Evolutionary conservation across 2,329 filamentous ascomycete species (phyloP).

Genomic region (Septoria linicola): DNA sequence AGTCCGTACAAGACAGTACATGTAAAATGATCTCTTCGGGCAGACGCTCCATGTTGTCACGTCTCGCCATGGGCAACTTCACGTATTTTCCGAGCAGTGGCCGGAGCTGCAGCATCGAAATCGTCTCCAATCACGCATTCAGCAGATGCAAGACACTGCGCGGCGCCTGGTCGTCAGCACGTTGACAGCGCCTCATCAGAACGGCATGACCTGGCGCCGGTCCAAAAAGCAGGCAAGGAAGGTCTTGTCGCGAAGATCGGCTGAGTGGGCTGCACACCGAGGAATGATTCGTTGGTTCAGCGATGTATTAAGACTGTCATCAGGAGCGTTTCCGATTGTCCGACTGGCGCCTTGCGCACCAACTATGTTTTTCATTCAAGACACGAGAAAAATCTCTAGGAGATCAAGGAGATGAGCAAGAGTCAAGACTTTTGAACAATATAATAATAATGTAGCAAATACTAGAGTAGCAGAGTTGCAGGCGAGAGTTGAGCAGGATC

Average conservation of each 20-base stretch:
- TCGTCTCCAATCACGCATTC: neutral
- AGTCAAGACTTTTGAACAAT: too few species aligned
- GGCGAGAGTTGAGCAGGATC: too few species aligned
- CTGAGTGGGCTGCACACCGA: neutral
- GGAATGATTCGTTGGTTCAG: slow-evolving; percentile 1
- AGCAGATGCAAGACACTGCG: neutral
- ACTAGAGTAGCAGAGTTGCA: too few species aligned
- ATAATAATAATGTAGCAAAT: too few species aligned
- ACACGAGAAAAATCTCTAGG: too few species aligned
- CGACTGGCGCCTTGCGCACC: too few species aligned
- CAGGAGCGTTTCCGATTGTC: too few species aligned
- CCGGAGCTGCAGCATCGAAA: slow-evolving; percentile 5
- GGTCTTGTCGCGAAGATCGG: slow-evolving; percentile 7
- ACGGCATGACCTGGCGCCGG: neutral
- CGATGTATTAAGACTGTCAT: too few species aligned
- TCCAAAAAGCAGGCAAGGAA: slow-evolving; percentile 8
- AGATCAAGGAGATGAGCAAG: too few species aligned
- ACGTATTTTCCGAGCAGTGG: slow-evolving; percentile 10
- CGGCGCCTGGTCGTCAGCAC: neutral
- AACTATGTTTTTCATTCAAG: too few species aligned
- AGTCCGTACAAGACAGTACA: slow-evolving; percentile 43
- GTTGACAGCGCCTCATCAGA: neutral
- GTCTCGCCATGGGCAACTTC: neutral
- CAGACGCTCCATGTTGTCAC: slow-evolving; percentile 27
- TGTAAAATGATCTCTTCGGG: slow-evolving; percentile 47